Percentiles rank a stretch among this genome's conserved stretches.
Conservation (phyloP, 495 filamentous ascomycete genomes). For the Cryomyces antarcticus region DNA sequence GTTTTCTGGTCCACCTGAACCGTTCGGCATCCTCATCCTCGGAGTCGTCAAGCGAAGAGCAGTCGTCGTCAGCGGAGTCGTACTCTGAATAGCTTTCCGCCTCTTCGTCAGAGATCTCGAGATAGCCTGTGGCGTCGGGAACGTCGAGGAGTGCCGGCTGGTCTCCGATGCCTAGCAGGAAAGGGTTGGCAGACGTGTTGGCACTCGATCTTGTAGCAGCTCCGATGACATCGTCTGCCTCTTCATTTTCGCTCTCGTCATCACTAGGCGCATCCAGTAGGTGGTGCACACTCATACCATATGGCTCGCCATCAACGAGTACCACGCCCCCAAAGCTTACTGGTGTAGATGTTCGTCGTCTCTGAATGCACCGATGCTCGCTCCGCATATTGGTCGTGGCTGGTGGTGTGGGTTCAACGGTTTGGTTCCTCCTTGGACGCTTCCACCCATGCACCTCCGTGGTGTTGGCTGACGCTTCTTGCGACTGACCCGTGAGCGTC, state of each 20-base stretch:
- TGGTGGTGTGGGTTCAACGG: conserved; percentile 44
- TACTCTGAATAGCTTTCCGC: background rate
- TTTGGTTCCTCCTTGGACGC: too few relatives aligned
- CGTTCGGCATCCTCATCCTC: conserved; percentile 17
- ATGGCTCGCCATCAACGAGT: conserved; percentile 60
- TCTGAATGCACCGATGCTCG: conserved; percentile 79
- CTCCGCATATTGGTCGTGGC: conserved; percentile 57
- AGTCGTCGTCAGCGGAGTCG: conserved; percentile 9
- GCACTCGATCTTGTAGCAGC: background rate
- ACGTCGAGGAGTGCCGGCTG: conserved; percentile 2
- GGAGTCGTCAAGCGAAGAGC: conserved; percentile 12
- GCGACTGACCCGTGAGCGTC: conserved; percentile 15
- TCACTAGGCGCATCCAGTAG: conserved; percentile 72
- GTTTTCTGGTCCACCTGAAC: too few relatives aligned
- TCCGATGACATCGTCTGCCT: background rate
- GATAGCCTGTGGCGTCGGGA: background rate
- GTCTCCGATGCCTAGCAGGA: conserved; percentile 7
- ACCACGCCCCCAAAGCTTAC: conserved; percentile 81
- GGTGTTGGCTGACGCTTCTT: too few relatives aligned
- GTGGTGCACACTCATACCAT: conserved; percentile 90
- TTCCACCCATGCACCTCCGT: too few relatives aligned
- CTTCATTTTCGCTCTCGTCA: conserved; percentile 6
- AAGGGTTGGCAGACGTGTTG: conserved; percentile 1
- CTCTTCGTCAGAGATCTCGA: conserved; percentile 15
- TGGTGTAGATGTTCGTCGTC: conserved; percentile 63